These are phyloP conservation scores for Adansonia madagascariensis DNA, from an alignment of 441 rosid species.

Conservation along the genomic window DNA sequence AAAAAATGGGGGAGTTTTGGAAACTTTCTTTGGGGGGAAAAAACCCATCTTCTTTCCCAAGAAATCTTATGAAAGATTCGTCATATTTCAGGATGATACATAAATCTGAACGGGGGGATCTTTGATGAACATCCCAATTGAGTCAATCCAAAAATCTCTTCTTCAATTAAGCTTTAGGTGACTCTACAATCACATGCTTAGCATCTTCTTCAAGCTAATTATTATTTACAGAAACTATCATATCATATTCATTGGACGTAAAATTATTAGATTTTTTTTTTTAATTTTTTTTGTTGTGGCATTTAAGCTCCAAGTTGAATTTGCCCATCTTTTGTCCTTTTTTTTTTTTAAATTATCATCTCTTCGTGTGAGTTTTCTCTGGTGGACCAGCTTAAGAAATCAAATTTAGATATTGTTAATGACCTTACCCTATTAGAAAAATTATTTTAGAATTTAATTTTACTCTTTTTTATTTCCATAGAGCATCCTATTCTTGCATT, in stretches of 20 bases:
- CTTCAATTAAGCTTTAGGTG: background rate
- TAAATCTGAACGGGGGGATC: background rate
- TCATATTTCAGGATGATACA: background rate
- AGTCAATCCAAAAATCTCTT: background rate
- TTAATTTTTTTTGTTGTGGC: background rate
- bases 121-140: no score
- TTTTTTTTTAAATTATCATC: background rate
- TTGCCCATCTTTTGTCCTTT: background rate
- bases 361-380: background rate
- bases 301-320: constrained; percentile 29
- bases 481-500: background rate
- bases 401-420: background rate
- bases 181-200: background rate
- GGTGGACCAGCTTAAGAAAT: constrained; percentile 1
- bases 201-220: background rate
- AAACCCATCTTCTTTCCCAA: background rate
- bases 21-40: background rate
- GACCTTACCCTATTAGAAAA: background rate
- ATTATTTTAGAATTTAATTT: background rate
- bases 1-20: background rate
- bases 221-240: no score
- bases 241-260: no score
- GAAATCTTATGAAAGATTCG: constrained; percentile 12
- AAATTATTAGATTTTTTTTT: no score
- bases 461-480: background rate